A percentile compares a stretch with the other conserved stretches of the same genome.
These are phyloP conservation scores for Fusarium burgessii DNA, from an alignment of 2,329 filamentous ascomycete genomes.

Conservation along the genomic window DNA sequence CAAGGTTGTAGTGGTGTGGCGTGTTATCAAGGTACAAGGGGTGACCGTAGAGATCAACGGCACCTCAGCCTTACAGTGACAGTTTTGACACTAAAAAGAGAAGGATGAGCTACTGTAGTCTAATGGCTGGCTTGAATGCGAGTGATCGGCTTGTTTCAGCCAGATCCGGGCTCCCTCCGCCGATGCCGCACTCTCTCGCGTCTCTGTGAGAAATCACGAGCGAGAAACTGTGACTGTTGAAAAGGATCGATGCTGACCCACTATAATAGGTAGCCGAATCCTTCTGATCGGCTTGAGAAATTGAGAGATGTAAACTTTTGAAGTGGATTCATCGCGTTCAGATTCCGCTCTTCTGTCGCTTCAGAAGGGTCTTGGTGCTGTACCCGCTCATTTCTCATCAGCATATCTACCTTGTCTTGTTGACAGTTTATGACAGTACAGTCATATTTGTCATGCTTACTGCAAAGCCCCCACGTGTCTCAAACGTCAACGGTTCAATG, in stretches of 20 bases:
- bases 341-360: background rate
- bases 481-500: background rate
- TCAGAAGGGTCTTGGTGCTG: background rate
- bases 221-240: background rate
- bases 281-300: background rate
- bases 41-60: background rate
- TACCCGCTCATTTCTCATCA: background rate
- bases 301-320: background rate
- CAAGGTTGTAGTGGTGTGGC: background rate
- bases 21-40: background rate
- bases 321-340: background rate
- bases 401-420: background rate
- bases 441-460: background rate
- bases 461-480: background rate
- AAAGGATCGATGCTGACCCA: background rate
- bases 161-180: background rate
- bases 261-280: background rate
- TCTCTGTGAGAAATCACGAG: background rate
- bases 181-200: background rate
- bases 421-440: background rate
- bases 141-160: background rate
- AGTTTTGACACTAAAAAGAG: no score
- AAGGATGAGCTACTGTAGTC: background rate
- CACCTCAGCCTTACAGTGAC: constrained; percentile 3
- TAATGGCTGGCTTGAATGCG: background rate